These are phyloP conservation scores for Pleomassaria siparia DNA, from an alignment of 2,329 filamentous ascomycete species.

Conservation along the genomic window DNA sequence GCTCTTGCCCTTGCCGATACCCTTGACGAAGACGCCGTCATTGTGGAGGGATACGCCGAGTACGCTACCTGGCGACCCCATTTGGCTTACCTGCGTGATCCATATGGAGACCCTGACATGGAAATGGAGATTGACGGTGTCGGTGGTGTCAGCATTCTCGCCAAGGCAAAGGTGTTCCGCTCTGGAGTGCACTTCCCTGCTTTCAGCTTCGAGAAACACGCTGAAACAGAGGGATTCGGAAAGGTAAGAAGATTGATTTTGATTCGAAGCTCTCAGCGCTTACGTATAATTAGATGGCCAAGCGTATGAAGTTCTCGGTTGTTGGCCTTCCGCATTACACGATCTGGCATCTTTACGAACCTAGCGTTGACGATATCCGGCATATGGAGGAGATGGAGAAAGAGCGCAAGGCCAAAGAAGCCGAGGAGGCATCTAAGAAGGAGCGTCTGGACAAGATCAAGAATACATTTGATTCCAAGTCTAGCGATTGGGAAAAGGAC, in stretches of 20 bases:
- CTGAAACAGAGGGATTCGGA: slow-evolving; percentile 96
- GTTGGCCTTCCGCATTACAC: slow-evolving; percentile 96
- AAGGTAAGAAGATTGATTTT: slow-evolving; percentile 64
- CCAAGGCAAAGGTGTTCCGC: slow-evolving; percentile 93
- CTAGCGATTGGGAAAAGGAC: slow-evolving; percentile 85
- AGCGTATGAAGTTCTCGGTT: slow-evolving; percentile 92
- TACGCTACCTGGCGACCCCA: slow-evolving; percentile 98
- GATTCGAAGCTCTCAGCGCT: slow-evolving; percentile 16
- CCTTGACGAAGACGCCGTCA: slow-evolving; percentile 95
- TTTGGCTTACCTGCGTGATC: slow-evolving; percentile 92
- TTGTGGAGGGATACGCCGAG: slow-evolving; percentile 97
- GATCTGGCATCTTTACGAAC: slow-evolving; percentile 99
- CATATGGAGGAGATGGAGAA: slow-evolving; percentile 99
- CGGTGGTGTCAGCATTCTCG: slow-evolving; percentile 93
- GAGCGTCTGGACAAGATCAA: slow-evolving; percentile 77
- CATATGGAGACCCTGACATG: slow-evolving; percentile 97
- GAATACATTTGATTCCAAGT: slow-evolving; percentile 75
- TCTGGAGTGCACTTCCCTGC: slow-evolving; percentile 96
- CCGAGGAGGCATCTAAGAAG: slow-evolving; percentile 73
- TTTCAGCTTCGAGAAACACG: slow-evolving; percentile 98
- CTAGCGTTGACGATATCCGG: slow-evolving; percentile 93
- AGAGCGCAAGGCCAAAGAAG: slow-evolving; percentile 76
- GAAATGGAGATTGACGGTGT: slow-evolving; percentile 99
- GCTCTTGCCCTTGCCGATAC: slow-evolving; percentile 91
- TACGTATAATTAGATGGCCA: slow-evolving; percentile 75